These are phyloP conservation scores for Diddensiella caesifluorescens DNA, from an alignment of 805 yeast species.

Conservation along the genomic window DNA sequence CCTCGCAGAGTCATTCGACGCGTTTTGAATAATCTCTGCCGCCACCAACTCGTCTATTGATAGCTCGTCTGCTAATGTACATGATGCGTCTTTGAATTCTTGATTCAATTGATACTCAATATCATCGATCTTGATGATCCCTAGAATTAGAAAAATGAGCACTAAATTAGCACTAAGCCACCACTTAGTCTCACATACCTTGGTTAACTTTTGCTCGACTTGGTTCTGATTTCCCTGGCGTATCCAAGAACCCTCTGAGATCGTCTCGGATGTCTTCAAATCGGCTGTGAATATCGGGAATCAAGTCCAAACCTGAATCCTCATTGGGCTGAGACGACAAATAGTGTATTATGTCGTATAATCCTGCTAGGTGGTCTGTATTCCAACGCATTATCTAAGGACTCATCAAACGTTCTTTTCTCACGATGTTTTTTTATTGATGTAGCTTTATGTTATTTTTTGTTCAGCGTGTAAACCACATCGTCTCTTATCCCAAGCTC, in stretches of 20 bases:
- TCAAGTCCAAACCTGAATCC: background rate
- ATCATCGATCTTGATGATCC: slow-evolving; percentile 45
- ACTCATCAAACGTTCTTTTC: slow-evolving; percentile 3
- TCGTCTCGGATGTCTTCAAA: slow-evolving; percentile 30
- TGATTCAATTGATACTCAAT: slow-evolving; percentile 57
- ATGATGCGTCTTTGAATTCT: slow-evolving; percentile 56
- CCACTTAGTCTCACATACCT: slow-evolving; percentile 20
- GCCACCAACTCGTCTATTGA: slow-evolving; percentile 71
- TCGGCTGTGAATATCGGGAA: slow-evolving; percentile 7
- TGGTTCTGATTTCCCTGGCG: slow-evolving; percentile 35
- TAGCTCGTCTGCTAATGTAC: slow-evolving; percentile 56
- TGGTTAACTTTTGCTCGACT: slow-evolving; percentile 30
- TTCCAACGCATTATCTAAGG: slow-evolving; percentile 29
- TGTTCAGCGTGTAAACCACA: too few species aligned
- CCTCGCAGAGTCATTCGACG: slow-evolving; percentile 35
- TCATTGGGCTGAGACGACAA: slow-evolving; percentile 3
- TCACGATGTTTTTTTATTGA: slow-evolving; percentile 3
- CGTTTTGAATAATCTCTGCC: slow-evolving; percentile 59
- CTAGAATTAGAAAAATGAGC: slow-evolving; percentile 17
- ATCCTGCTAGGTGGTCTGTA: slow-evolving; percentile 28
- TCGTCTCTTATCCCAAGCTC: too few species aligned
- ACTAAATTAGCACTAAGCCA: background rate
- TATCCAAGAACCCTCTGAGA: slow-evolving; percentile 30
- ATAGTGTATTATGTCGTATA: slow-evolving; percentile 21
- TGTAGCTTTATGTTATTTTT: slow-evolving; percentile 10